Evolutionary conservation across 495 filamentous ascomycete species (phyloP), one percentile per base, ranked within the genome.

Genomic region (Xylaria nigripes): DNA sequence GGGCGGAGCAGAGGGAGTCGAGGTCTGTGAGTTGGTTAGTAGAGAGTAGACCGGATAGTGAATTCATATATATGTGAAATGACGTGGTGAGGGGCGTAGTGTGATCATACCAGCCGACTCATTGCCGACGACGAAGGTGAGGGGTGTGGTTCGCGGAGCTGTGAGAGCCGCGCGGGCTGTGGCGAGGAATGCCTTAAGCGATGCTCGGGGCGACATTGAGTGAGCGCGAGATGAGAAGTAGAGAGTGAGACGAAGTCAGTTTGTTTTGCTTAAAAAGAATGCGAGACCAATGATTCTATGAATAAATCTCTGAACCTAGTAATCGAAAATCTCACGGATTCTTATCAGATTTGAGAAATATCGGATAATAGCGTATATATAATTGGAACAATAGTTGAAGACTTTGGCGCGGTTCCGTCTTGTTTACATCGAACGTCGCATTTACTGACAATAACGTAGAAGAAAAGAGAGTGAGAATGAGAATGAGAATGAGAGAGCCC

Each of bases 1-100:
- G 70, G 15, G 91, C 81, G 32, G 82, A 88, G 68, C 87, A 86
- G 50, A 97, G 80, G 12, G 94, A 96, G 70, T 98, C 93, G 62
- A 98, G 84, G 65, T 98, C 93, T 79, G 70, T 2, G 7, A 19
- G n/a, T 0, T 19, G 0, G 18, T 55, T 49, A 55, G 52, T 25
- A 3, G 6, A 32, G n/a, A n/a, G n/a, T n/a, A n/a, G n/a, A n/a
- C n/a, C 6, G 16, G 5, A 45, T 21, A 12, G 16, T 16, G 7
- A 5, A 36, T 23, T 24, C 10, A 8, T 16, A 13, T 2, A 1
- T 12, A 43, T 13, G 2, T 51, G 38, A 32, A 15, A n/a, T 51
- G 27, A 5, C n/a, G 41, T 10, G 34, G 15, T 3, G 23, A 18
- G 21, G 32, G 32, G 13, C 6, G 13, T 36, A 12, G 10, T 15